Conservation (phyloP, 2,329 filamentous ascomycete species). For the Phialocephala sp. region DNA sequence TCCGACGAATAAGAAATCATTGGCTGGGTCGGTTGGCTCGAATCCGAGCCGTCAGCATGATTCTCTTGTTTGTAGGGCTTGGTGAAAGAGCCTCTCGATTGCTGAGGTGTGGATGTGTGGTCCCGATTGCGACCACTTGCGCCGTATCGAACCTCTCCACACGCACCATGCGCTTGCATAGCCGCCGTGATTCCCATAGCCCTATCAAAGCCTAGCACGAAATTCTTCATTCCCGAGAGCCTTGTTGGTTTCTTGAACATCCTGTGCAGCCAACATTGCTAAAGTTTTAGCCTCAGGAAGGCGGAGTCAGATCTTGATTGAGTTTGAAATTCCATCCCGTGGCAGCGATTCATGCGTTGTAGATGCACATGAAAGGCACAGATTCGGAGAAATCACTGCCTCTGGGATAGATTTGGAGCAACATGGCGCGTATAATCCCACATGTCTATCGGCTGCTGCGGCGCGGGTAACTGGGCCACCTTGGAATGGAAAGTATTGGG, state of each 20-base stretch:
- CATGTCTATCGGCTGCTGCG: slow-evolving; percentile 25
- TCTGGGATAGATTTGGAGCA: slow-evolving; percentile 21
- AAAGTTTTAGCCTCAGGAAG: slow-evolving; percentile 21
- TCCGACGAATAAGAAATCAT: background rate
- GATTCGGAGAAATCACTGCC: slow-evolving; percentile 18
- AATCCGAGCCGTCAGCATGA: background rate
- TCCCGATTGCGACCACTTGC: slow-evolving; percentile 24
- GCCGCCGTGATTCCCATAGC: slow-evolving; percentile 29
- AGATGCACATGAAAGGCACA: slow-evolving; percentile 32
- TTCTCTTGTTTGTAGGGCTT: background rate
- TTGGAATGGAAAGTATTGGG: slow-evolving; percentile 17
- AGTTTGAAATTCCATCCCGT: slow-evolving; percentile 15
- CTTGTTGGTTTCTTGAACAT: slow-evolving; percentile 19
- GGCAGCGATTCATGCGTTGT: slow-evolving; percentile 25
- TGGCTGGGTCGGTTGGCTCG: background rate
- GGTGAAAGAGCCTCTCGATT: slow-evolving; percentile 19
- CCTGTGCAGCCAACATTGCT: slow-evolving; percentile 18
- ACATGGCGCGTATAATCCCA: slow-evolving; percentile 24
- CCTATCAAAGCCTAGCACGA: slow-evolving; percentile 25
- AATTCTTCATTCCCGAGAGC: slow-evolving; percentile 16
- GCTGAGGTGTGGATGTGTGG: background rate
- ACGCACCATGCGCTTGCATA: slow-evolving; percentile 37
- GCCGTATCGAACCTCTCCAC: slow-evolving; percentile 33
- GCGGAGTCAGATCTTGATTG: slow-evolving; percentile 19
- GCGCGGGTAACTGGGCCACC: slow-evolving; percentile 23